Evolutionary conservation across 345 rosid species (phyloP).

Genomic region (Barbarea vulgaris): DNA sequence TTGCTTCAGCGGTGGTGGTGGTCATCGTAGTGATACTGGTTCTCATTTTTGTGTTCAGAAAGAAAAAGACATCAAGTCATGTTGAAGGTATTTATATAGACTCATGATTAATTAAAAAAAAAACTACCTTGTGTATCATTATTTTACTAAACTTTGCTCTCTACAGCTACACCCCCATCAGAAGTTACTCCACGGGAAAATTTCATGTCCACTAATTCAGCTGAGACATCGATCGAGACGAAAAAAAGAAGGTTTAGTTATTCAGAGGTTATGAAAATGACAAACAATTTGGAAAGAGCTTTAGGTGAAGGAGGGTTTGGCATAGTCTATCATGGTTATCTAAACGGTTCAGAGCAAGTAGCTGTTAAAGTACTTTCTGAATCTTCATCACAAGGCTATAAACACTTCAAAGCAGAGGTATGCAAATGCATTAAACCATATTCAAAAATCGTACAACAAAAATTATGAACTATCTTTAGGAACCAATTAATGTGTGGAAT

Average conservation of each 20-base stretch:
- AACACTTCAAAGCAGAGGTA: conserved; percentile 4
- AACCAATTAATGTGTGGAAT: no score
- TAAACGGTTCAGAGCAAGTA: conserved; percentile 10
- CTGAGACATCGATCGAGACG: background rate
- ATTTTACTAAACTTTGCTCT: background rate
- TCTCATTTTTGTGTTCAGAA: background rate
- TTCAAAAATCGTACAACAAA: no score
- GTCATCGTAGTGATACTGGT: background rate
- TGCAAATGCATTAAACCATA: no score
- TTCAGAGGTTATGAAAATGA: conserved; percentile 39
- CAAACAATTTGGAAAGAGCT: conserved; percentile 41
- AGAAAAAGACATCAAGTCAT: background rate
- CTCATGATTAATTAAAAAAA: no score
- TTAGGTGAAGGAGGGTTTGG: conserved; percentile 59
- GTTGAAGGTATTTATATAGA: no score
- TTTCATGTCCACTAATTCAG: background rate
- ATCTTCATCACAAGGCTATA: conserved; percentile 9
- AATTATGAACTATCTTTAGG: no score
- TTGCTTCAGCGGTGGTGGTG: background rate
- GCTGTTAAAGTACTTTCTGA: background rate
- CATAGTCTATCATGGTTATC: conserved; percentile 43
- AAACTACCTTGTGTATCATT: no score
- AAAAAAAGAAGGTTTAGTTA: conserved; percentile 32
- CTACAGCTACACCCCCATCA: background rate
- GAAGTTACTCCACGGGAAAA: fast-evolving